Percentiles rank a stretch among this genome's conserved stretches.
These are phyloP conservation scores for Candida krabiensis DNA, from an alignment of 805 yeast genomes.

Conservation along the genomic window DNA sequence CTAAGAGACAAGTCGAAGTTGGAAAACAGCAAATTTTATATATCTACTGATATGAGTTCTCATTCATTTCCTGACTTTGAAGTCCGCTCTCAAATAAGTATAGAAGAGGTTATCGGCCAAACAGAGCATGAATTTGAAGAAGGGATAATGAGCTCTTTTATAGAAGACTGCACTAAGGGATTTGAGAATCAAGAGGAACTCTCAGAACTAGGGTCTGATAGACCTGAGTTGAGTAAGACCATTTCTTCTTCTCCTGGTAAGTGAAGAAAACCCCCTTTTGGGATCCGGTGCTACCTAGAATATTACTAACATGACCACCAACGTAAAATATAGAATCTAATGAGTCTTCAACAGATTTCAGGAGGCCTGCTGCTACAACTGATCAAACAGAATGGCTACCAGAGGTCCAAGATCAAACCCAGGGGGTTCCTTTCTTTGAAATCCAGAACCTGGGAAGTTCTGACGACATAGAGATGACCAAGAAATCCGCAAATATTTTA, in stretches of 20 bases:
- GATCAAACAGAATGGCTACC: too few relatives aligned
- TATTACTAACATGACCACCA: too few relatives aligned
- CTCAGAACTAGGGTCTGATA: not conserved
- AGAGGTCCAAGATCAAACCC: too few relatives aligned
- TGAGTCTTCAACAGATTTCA: too few relatives aligned
- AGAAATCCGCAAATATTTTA: constrained; percentile 5
- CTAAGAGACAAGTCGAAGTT: constrained; percentile 9
- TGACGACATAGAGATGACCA: constrained; percentile 9
- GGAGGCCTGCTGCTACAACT: too few relatives aligned
- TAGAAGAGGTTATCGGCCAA: constrained; percentile 2
- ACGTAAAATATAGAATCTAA: too few relatives aligned
- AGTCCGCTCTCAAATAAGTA: constrained; percentile 11
- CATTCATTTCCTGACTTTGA: constrained; percentile 21
- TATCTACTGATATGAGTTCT: constrained; percentile 8
- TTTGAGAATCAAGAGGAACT: constrained; percentile 1
- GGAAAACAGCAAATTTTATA: constrained; percentile 15
- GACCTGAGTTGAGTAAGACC: constrained; percentile 1
- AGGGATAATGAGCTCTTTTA: constrained; percentile 18
- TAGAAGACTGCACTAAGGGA: constrained; percentile 14
- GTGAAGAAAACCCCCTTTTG: too few relatives aligned
- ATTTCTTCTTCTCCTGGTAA: constrained; percentile 7
- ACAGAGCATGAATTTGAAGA: constrained; percentile 4
- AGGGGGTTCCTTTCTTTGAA: too few relatives aligned
- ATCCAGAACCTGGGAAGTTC: too few relatives aligned
- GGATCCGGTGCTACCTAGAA: too few relatives aligned